These are phyloP conservation scores for Warburgia ugandensis DNA, from an alignment of 164 flowering plant genomes.

Conservation along the genomic window DNA sequence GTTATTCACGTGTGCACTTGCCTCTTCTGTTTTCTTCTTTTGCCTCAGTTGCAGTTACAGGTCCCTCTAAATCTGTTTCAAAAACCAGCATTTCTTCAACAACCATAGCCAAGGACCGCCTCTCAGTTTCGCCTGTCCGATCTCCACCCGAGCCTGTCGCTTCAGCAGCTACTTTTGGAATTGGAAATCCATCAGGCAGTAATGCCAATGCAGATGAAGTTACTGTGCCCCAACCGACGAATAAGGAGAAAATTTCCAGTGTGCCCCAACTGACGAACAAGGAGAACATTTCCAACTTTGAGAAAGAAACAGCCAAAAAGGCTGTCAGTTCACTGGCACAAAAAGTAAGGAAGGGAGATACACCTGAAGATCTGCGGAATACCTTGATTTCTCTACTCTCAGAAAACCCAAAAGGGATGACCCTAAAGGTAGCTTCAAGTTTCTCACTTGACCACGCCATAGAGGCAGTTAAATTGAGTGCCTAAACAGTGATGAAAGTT, in stretches of 20 bases:
- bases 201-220: constrained; percentile 27
- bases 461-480: too few relatives aligned
- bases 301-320: constrained; percentile 42
- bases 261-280: constrained; percentile 24
- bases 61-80: constrained; percentile 42
- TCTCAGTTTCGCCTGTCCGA: constrained; percentile 59
- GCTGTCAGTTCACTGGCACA: constrained; percentile 13
- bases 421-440: constrained; percentile 52
- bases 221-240: constrained; percentile 10
- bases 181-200: constrained; percentile 31
- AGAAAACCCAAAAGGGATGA: constrained; percentile 83
- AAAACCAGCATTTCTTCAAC: constrained; percentile 42
- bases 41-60: constrained; percentile 27
- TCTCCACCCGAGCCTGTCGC: constrained; percentile 52
- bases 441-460: not conserved
- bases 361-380: constrained; percentile 48
- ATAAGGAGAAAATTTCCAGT: constrained; percentile 33
- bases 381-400: constrained; percentile 44
- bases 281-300: constrained; percentile 33
- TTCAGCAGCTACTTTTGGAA: constrained; percentile 48
- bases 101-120: constrained; percentile 34
- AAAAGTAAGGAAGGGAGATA: constrained; percentile 24
- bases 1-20: constrained; percentile 4
- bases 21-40: constrained; percentile 2
- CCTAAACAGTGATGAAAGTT: too few relatives aligned